Percentiles rank a stretch among this genome's conserved stretches.
These are phyloP conservation scores for Candolleomyces aberdarensis DNA, from an alignment of 768 basidiomycete genomes.

Conservation along the genomic window DNA sequence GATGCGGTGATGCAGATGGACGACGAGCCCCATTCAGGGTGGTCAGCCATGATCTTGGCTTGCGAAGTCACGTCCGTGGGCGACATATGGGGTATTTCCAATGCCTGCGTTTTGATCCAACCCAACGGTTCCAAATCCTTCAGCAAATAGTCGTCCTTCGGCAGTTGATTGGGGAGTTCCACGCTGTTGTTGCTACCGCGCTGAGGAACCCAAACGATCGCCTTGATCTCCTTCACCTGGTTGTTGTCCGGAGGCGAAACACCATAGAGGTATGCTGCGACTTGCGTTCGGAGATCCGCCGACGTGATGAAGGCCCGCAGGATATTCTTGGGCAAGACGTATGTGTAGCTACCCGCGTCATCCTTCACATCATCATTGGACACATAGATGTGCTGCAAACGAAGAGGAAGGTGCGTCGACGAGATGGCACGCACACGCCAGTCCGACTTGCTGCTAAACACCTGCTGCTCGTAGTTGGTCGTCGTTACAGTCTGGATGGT, in stretches of 20 bases:
- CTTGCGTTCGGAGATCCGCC: constrained; percentile 93
- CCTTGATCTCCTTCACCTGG: constrained; percentile 98
- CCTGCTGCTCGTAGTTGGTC: constrained; percentile 96
- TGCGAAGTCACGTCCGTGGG: constrained; percentile 93
- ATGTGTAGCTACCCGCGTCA: constrained; percentile 91
- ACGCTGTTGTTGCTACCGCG: constrained; percentile 93
- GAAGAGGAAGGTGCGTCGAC: constrained; percentile 92
- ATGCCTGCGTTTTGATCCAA: constrained; percentile 95
- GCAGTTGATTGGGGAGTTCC: constrained; percentile 85
- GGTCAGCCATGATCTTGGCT: constrained; percentile 95
- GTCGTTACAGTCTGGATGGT: constrained; percentile 94
- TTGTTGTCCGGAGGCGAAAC: constrained; percentile 92
- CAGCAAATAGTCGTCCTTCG: constrained; percentile 91
- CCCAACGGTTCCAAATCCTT: constrained; percentile 95
- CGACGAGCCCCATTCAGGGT: constrained; percentile 91
- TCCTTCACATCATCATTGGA: constrained; percentile 99
- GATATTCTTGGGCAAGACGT: constrained; percentile 96
- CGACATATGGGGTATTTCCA: constrained; percentile 89
- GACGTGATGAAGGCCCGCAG: constrained; percentile 91
- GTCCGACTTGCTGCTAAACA: constrained; percentile 99
- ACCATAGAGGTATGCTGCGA: constrained; percentile 93
- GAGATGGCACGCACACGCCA: constrained; percentile 99
- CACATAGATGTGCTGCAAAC: constrained; percentile 97
- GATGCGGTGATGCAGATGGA: constrained; percentile 93
- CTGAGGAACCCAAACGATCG: constrained; percentile 96